Evolutionary conservation across 176 grass and related monocot genomes (phyloP), one percentile per base, ranked within the genome.

Genomic region (Triticum turgidum): DNA sequence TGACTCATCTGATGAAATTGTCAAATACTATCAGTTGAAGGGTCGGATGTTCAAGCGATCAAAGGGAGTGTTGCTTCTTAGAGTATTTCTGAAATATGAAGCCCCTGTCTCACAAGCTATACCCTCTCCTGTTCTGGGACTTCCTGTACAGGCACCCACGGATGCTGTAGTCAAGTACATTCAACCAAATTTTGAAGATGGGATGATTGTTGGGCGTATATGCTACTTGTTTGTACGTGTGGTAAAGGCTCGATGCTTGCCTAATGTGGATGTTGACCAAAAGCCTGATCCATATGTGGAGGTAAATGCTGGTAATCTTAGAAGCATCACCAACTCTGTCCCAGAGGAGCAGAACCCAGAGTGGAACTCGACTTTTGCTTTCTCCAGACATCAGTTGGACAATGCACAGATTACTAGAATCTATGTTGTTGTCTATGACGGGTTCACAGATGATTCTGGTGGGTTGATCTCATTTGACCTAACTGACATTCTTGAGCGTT

Each of bases 351-450:
- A 85, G 37, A 84, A 89, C 52, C 72, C 87, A 18, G 66, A 63
- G 20, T 89, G 87, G 87, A 85, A 80, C 77, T 24, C 61, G 66
- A 82, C 79, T 25, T 71, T 89, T 61, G 82, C 64, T 29, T 85
- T 89, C 66, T 72, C 87, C 34, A 73, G 24, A 49, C 45, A 45
- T 4, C 66, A 21, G 21, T n/a, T 61, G 59, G 59, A 51, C 7
- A 17, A 11, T 32, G 52, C 52, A 20, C 52, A 33, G 30, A 9
- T 18, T 1, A n/a, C 21, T 61, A 22, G 59, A 61, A 22, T 58
- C 52, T 58, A 58, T 20, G 39, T 89, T 20, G 4, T 33, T 27
- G 67, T 85, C 66, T 20, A 32, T 18, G 73, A 76, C 2, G 10
- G 4, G 45, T 27, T 54, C 14, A 54, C 14, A 20, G 25, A 89